Percentiles rank a stretch among this genome's conserved stretches.
phyloP scores from a whole-genome alignment of 352 stramenopile genomes.

The Pythium sp. region DNA sequence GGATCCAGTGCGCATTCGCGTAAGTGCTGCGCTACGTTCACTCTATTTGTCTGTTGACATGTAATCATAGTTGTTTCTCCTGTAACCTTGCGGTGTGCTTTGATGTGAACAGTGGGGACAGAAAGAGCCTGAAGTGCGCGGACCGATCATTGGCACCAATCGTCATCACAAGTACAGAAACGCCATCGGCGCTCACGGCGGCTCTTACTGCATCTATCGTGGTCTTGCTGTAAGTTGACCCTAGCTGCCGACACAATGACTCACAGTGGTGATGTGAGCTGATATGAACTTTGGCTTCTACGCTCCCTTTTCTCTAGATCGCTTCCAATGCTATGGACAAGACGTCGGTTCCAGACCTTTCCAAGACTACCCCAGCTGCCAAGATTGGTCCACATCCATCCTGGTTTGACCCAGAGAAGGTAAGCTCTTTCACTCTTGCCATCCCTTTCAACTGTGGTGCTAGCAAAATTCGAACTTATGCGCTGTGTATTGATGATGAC shows the following conservation, averaged over 20 bases:
- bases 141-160: slow-evolving; percentile 95
- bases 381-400: slow-evolving; percentile 96
- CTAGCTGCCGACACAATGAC: not conserved
- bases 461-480: not conserved
- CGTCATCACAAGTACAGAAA: slow-evolving; percentile 96
- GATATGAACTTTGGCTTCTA: not conserved
- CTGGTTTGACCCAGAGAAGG: slow-evolving; percentile 95
- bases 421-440: slow-evolving; percentile 6
- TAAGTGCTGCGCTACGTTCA: slow-evolving; percentile 24
- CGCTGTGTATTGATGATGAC: not conserved
- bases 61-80: not conserved
- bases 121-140: slow-evolving; percentile 87
- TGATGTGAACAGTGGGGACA: slow-evolving; percentile 85
- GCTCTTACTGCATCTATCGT: slow-evolving; percentile 98
- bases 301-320: slow-evolving; percentile 25
- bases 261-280: not conserved
- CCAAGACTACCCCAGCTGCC: slow-evolving; percentile 93
- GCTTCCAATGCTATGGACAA: slow-evolving; percentile 74
- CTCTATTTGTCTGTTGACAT: not conserved
- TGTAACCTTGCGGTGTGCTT: not conserved
- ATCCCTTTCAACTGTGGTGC: not conserved
- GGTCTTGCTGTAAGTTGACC: slow-evolving; percentile 86
- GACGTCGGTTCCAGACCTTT: slow-evolving; percentile 71
- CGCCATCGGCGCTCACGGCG: slow-evolving; percentile 97
- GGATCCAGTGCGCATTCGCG: slow-evolving; percentile 79